Evolutionary conservation across 148 eudicot species (phyloP).

Genomic region (Persicaria maculosa): DNA sequence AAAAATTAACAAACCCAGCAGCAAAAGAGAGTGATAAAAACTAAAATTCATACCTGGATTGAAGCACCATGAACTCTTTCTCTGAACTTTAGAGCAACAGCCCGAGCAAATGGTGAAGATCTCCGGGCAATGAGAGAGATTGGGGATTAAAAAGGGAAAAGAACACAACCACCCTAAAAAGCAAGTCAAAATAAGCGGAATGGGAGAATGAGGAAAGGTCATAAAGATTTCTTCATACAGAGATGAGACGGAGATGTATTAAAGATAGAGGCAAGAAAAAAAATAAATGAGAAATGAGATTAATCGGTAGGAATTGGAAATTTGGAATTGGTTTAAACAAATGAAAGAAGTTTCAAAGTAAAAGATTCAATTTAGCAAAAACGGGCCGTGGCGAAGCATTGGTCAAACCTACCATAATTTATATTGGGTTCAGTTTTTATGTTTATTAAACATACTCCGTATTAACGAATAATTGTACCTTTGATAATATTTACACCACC

Average conservation of each 20-base stretch:
- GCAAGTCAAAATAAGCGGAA: conserved; percentile 34
- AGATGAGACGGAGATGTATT: conserved; percentile 1
- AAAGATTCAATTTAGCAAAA: neutral
- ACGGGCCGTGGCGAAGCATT: conserved; percentile 23
- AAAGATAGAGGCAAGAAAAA: conserved; percentile 9
- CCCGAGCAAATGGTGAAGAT: conserved; percentile 5
- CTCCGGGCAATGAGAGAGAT: neutral
- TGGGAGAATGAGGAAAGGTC: conserved; percentile 14
- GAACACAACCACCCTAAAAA: conserved; percentile 12
- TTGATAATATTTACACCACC: too few species aligned
- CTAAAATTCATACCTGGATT: conserved; percentile 2
- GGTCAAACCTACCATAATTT: conserved; percentile 59
- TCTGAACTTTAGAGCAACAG: conserved; percentile 3
- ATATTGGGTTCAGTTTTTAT: neutral
- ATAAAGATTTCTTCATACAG: conserved; percentile 21
- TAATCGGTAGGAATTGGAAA: conserved; percentile 5
- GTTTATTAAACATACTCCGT: too few species aligned
- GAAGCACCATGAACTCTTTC: conserved; percentile 6
- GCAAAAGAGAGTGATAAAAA: neutral
- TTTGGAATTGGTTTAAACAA: conserved; percentile 4
- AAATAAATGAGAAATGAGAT: neutral
- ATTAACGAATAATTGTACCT: too few species aligned
- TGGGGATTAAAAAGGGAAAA: conserved; percentile 2
- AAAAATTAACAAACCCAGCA: neutral
- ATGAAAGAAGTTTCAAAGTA: conserved; percentile 10